Conservation (phyloP, 2,329 filamentous ascomycete species). For the Monilinia vaccinii-corymbosi region DNA sequence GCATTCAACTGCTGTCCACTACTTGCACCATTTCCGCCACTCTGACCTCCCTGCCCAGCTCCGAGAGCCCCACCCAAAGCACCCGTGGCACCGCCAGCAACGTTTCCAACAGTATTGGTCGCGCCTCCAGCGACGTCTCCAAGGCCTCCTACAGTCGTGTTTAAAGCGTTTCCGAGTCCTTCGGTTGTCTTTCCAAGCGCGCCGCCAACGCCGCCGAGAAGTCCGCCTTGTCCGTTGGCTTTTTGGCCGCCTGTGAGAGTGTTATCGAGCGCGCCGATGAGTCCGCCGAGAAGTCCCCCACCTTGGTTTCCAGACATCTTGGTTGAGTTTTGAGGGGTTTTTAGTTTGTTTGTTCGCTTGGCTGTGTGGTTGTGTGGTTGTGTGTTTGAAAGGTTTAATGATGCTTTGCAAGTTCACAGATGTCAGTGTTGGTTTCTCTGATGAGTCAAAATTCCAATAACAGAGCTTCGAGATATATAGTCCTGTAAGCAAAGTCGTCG, state of each 20-base stretch:
- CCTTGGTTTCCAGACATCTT: slow-evolving; percentile 7
- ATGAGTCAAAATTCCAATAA: neutral
- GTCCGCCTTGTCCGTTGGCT: slow-evolving; percentile 32
- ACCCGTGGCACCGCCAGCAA: slow-evolving; percentile 1
- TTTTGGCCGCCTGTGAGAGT: slow-evolving; percentile 33
- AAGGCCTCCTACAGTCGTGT: slow-evolving; percentile 27
- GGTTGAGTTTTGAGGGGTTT: neutral
- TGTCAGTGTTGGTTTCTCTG: neutral
- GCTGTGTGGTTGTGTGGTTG: neutral
- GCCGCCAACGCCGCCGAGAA: slow-evolving; percentile 29
- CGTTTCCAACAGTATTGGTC: slow-evolving; percentile 11
- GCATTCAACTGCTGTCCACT: slow-evolving; percentile 12
- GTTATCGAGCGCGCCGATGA: slow-evolving; percentile 31
- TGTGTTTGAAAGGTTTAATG: neutral
- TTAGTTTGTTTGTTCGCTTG: neutral
- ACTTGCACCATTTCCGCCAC: slow-evolving; percentile 1
- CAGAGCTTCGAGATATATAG: neutral
- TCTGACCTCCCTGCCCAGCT: slow-evolving; percentile 8
- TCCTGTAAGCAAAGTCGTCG: neutral
- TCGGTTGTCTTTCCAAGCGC: slow-evolving; percentile 31
- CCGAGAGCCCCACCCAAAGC: neutral
- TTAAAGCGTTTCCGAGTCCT: slow-evolving; percentile 29
- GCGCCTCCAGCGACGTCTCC: slow-evolving; percentile 29
- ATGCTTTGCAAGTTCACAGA: neutral
- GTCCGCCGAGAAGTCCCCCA: slow-evolving; percentile 11